Base-by-base conservation (phyloP, 352 stramenopile genomes). In the Pythium dissotocum region DNA sequence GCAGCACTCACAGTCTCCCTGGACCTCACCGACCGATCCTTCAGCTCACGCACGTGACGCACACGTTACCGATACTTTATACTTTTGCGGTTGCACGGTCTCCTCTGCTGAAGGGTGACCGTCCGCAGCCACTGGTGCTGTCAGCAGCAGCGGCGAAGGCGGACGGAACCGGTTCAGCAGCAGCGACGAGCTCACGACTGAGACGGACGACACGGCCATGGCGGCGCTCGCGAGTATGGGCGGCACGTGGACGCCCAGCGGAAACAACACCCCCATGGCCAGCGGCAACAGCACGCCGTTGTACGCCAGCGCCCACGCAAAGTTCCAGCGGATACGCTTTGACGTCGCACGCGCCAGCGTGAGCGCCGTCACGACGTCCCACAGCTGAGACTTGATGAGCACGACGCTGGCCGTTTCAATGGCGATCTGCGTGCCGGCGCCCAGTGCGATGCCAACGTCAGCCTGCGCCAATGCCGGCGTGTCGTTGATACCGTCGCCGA, bases 361-460 rank as follows among this genome's bases (percentile, higher is more conserved):
- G 10, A 56, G 26, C 12, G 49, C 49, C 12, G 49, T 56, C 9
- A 6, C 12, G 2, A 56, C 49, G 28, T 32, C 49, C 26, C 49
- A 56, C 49, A 56, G 8, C 26, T 56, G 24, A 3, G 49, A 56
- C 49, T 36, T n/a, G 8, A 94, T 78, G 24, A 95, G 58, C 6
- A 95, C 80, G 77, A 95, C 89, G 60, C 93, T 80, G 3, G 87
- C 87, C 51, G 88, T 80, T 0, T 79, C 87, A 58, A 90, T 88
- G 8, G 87, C 87, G 38, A 94, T 90, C 59, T 94, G 76, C 28
- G 93, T 98, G 13, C 92, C 94, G 3, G 91, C 87, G 38, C 91
- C 93, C 32, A 94, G 88, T 0, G 93, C 92, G 72, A 98, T 91
- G 10, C 93, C 92, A 9, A 98, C 77, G 69, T 98, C 88, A 14